Percentiles rank a stretch among this genome's conserved stretches.
These are phyloP conservation scores for Thoreauomyces humboldtii DNA, from an alignment of 192 early-diverging fungal genomes.

Conservation along the genomic window DNA sequence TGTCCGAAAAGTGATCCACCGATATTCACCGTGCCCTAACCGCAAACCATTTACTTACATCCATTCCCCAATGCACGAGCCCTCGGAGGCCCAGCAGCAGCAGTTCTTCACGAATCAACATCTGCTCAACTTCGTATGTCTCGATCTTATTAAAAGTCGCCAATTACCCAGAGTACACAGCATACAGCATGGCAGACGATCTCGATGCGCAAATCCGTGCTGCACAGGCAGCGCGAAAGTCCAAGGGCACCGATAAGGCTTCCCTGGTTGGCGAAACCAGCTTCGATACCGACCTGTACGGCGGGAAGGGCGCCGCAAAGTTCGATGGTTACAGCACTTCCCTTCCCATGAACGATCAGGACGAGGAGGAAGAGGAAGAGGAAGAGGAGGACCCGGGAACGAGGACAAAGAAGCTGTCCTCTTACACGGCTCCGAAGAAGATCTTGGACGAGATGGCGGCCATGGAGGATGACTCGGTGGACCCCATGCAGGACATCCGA, in stretches of 20 bases:
- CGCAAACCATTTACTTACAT: too few species aligned
- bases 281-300: slow-evolving; percentile 75
- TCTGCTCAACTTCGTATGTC: too few species aligned
- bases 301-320: slow-evolving; percentile 49
- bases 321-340: slow-evolving; percentile 71
- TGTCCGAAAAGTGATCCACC: too few species aligned
- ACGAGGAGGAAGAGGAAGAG: slow-evolving; percentile 46
- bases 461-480: slow-evolving; percentile 31
- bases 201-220: slow-evolving; percentile 54
- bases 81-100: too few species aligned
- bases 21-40: too few species aligned
- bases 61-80: too few species aligned
- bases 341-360: slow-evolving; percentile 53
- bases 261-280: slow-evolving; percentile 24
- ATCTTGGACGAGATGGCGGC: slow-evolving; percentile 64
- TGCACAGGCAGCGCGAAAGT: slow-evolving; percentile 41
- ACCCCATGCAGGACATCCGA: slow-evolving; percentile 53
- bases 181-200: slow-evolving; percentile 36
- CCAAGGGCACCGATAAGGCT: slow-evolving; percentile 28
- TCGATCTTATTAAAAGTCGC: too few species aligned
- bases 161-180: too few species aligned
- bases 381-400: slow-evolving; percentile 31
- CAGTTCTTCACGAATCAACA: too few species aligned
- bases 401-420: slow-evolving; percentile 52
- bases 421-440: slow-evolving; percentile 81